A percentile compares a stretch with the other conserved stretches of the same genome.
These are phyloP conservation scores for Chalaropsis ovoidea DNA, from an alignment of 2,329 filamentous ascomycete species.

Conservation along the genomic window DNA sequence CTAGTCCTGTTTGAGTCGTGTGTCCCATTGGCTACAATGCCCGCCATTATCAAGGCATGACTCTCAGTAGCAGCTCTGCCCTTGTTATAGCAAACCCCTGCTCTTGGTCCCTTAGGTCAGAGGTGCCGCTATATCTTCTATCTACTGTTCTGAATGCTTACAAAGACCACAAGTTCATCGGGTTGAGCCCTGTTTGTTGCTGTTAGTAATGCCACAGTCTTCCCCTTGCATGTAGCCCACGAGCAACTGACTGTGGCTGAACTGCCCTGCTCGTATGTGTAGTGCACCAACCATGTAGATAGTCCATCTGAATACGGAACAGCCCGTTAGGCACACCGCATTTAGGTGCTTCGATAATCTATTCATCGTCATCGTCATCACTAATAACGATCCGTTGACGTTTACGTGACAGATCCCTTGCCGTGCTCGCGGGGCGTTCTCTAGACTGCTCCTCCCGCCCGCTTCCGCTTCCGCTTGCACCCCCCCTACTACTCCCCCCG, in stretches of 20 bases:
- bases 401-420: background rate
- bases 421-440: background rate
- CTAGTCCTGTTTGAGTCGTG: background rate
- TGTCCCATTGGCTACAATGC: background rate
- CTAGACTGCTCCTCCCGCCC: background rate
- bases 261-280: background rate
- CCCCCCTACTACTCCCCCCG: background rate
- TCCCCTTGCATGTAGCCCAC: too few relatives aligned
- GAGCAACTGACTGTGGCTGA: too few relatives aligned
- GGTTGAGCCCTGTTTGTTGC: too few relatives aligned
- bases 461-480: background rate
- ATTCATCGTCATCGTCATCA: constrained; percentile 13
- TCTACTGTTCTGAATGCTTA: too few relatives aligned
- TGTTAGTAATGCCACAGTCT: too few relatives aligned
- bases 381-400: constrained; percentile 11
- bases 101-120: background rate
- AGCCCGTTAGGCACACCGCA: background rate
- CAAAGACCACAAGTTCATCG: too few relatives aligned
- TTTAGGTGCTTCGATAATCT: background rate
- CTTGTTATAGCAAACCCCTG: background rate
- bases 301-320: too few relatives aligned
- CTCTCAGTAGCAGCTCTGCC: too few relatives aligned
- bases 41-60: background rate
- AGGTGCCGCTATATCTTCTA: too few relatives aligned
- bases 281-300: too few relatives aligned